Evolutionary conservation across 306 rosid species (phyloP).

Genomic region (Lathyrus aphaca): DNA sequence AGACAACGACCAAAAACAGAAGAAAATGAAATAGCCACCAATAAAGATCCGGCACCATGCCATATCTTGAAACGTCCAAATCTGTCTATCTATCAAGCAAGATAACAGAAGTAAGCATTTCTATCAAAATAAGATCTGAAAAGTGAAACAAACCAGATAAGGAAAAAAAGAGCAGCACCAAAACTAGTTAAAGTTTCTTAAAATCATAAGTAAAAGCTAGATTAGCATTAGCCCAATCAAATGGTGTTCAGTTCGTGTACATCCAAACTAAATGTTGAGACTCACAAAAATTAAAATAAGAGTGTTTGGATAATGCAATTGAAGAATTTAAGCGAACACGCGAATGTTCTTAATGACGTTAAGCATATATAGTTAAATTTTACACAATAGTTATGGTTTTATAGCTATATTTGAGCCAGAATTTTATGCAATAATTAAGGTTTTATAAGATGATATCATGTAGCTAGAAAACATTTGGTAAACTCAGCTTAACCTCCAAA

Average conservation of each 20-base stretch:
- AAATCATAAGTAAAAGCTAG: slow-evolving; percentile 17
- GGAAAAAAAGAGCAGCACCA: background rate
- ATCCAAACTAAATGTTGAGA: slow-evolving; percentile 15
- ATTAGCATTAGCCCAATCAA: slow-evolving; percentile 14
- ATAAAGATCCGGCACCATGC: slow-evolving; percentile 94
- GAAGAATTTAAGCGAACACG: slow-evolving; percentile 9
- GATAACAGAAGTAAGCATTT: slow-evolving; percentile 34
- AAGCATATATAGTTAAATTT: slow-evolving; percentile 1
- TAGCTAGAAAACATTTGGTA: slow-evolving; percentile 14
- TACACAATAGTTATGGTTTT: background rate
- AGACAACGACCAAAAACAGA: slow-evolving; percentile 93
- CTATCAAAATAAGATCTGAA: slow-evolving; percentile 31
- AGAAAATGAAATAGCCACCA: slow-evolving; percentile 97
- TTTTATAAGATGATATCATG: slow-evolving; percentile 13
- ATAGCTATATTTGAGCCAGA: background rate
- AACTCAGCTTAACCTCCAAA: background rate
- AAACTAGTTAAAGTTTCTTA: background rate
- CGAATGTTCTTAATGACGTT: too few species aligned
- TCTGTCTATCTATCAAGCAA: slow-evolving; percentile 80
- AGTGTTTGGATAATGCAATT: slow-evolving; percentile 6
- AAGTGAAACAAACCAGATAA: slow-evolving; percentile 18
- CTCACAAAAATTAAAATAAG: slow-evolving; percentile 19
- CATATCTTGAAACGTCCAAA: slow-evolving; percentile 96
- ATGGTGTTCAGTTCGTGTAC: background rate
- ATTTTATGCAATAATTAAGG: background rate